Evolutionary conservation across 23 red algal species (phyloP).

Genomic region (Chondrus crispus): DNA sequence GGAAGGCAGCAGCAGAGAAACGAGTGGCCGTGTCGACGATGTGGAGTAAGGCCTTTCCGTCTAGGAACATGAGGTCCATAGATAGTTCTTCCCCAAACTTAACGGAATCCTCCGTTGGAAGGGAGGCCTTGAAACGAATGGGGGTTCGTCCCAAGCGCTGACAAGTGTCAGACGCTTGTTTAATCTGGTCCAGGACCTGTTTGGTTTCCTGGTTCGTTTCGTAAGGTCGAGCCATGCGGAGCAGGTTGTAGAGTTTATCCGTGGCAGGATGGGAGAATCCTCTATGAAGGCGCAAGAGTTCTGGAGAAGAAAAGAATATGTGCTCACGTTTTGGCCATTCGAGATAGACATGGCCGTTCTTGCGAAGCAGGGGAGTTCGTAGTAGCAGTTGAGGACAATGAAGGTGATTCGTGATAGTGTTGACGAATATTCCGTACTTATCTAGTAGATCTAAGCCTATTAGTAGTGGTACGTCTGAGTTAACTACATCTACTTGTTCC

Average conservation of each 20-base stretch:
- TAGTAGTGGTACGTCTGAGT: no score
- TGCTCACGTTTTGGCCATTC: no score
- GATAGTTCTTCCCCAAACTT: constrained; percentile 17
- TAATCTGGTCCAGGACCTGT: not conserved
- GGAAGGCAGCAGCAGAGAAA: not conserved
- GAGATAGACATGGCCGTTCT: no score
- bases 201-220: not conserved
- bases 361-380: no score
- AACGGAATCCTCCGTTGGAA: not conserved
- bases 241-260: constrained; percentile 9
- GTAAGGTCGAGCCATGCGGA: not conserved
- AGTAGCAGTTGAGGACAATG: no score
- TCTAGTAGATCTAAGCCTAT: no score
- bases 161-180: not conserved
- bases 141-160: not conserved
- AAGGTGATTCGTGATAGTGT: no score
- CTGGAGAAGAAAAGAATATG: not conserved
- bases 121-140: not conserved
- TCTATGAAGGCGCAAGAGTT: not conserved
- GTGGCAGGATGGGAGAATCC: not conserved
- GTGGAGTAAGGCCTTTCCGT: not conserved
- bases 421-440: no score
- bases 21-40: not conserved
- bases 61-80: not conserved
- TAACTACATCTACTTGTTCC: no score